phyloP scores from a whole-genome alignment of 441 rosid species.

The Arabidopsis lyrata region DNA sequence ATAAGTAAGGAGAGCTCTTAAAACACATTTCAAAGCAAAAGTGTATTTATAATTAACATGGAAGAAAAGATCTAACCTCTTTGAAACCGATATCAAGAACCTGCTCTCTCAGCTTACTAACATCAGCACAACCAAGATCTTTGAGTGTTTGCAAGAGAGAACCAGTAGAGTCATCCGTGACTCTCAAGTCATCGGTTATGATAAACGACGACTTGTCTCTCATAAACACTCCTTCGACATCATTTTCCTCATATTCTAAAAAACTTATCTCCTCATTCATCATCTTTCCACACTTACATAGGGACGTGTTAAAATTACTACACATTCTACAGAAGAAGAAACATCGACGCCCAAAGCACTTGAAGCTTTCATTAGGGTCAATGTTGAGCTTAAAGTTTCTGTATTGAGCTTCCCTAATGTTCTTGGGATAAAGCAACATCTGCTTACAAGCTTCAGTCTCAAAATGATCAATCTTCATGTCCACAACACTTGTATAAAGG shows the following conservation, averaged over 20 bases:
- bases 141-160: not conserved
- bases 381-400: not conserved
- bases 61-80: not conserved
- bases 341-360: not conserved
- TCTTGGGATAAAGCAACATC: conserved; percentile 4
- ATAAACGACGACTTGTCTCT: not conserved
- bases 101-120: not conserved
- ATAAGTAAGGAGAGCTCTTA: too few relatives aligned
- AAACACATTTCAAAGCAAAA: too few relatives aligned
- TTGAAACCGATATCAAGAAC: not conserved
- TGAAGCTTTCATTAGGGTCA: not conserved
- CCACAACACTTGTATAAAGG: conserved; percentile 15
- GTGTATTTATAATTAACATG: too few relatives aligned
- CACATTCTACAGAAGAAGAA: not conserved
- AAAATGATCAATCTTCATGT: not conserved
- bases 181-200: conserved; percentile 1
- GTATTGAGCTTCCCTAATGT: not conserved
- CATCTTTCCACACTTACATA: not conserved
- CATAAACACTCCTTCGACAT: not conserved
- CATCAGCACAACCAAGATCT: conserved; percentile 3
- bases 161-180: not conserved
- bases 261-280: not conserved
- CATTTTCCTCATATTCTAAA: not conserved
- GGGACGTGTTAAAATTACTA: not conserved
- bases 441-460: not conserved